These are phyloP conservation scores for Closterium sp. DNA, from an alignment of 139 green algal genomes.

Conservation along the genomic window DNA sequence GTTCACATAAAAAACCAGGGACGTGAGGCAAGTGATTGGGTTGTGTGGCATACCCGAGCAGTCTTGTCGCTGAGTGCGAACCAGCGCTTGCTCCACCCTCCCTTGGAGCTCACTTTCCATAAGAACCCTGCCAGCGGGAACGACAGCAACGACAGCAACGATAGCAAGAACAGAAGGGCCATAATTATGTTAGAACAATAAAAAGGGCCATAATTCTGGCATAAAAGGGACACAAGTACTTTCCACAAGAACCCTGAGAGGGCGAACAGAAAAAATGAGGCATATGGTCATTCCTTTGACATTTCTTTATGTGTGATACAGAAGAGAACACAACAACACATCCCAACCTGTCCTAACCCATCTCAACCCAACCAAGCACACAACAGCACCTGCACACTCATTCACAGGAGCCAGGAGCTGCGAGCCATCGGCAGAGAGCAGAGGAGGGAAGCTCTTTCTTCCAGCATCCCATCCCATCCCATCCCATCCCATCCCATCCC, in stretches of 20 bases:
- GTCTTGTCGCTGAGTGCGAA: conserved; percentile 64
- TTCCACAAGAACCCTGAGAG: background rate
- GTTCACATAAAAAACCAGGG: background rate
- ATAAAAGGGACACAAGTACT: background rate
- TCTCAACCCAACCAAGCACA: no score
- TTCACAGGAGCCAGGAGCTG: no score
- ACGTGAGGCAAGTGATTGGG: no score
- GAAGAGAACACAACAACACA: background rate
- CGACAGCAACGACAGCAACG: background rate
- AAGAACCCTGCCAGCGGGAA: conserved; percentile 52
- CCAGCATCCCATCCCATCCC: background rate
- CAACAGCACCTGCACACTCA: no score
- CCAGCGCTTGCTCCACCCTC: conserved; percentile 67
- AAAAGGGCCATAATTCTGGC: no score
- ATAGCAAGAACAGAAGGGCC: background rate
- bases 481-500: background rate
- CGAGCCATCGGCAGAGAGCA: no score
- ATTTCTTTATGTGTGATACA: no score
- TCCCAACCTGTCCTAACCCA: no score
- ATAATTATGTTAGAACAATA: no score
- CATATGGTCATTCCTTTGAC: no score
- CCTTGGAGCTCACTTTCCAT: conserved; percentile 68
- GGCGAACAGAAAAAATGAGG: background rate
- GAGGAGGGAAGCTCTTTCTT: no score
- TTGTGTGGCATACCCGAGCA: conserved; percentile 30